These are phyloP conservation scores for Crithidia sp. DNA, from an alignment of 208 protist genomes.

Conservation along the genomic window DNA sequence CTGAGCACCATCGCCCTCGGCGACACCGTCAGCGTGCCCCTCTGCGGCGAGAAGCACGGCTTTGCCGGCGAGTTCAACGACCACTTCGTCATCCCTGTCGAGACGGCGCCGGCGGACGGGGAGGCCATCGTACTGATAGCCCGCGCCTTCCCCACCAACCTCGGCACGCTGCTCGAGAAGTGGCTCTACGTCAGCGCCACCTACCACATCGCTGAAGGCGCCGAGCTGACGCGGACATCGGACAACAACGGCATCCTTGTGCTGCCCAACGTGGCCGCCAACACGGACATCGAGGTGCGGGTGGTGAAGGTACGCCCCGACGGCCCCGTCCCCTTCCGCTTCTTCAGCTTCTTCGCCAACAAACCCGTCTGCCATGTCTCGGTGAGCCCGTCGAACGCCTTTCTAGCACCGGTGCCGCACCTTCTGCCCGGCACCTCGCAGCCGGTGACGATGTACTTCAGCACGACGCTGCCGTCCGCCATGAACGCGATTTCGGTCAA, in stretches of 20 bases:
- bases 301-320: conserved; percentile 51
- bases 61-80: conserved; percentile 79
- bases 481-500: conserved; percentile 32
- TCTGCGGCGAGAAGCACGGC: conserved; percentile 72
- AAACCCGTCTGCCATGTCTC: conserved; percentile 65
- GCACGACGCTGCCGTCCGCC: conserved; percentile 36
- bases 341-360: conserved; percentile 82
- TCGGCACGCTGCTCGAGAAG: conserved; percentile 34
- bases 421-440: conserved; percentile 14
- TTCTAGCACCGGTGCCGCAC: conserved; percentile 58
- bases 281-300: conserved; percentile 65
- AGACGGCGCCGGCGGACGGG: conserved; percentile 29
- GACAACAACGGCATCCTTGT: conserved; percentile 69
- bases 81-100: conserved; percentile 54
- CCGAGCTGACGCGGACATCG: conserved; percentile 33
- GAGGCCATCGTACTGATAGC: conserved; percentile 70
- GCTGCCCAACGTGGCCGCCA: conserved; percentile 48
- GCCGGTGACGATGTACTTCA: conserved; percentile 59
- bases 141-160: conserved; percentile 45
- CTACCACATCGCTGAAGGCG: conserved; percentile 44
- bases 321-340: conserved; percentile 75
- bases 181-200: conserved; percentile 76
- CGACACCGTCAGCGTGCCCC: conserved; percentile 9
- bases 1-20: conserved; percentile 3
- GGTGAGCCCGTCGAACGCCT: conserved; percentile 52